Percentiles rank a stretch among this genome's conserved stretches.
Conservation (phyloP, 495 filamentous ascomycete species). For the Lophiotrema nucula region DNA sequence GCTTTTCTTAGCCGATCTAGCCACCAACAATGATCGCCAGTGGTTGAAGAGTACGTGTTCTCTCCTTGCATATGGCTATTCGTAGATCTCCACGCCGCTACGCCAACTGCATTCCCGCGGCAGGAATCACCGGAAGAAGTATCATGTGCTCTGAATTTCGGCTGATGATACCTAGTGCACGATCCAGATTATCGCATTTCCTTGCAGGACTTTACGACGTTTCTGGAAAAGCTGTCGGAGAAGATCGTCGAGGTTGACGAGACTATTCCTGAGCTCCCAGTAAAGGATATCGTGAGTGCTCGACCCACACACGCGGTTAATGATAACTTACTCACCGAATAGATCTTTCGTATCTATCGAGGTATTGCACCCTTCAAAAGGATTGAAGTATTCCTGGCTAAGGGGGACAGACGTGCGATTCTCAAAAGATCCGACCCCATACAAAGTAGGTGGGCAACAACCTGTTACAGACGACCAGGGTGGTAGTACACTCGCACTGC, state of each 20-base stretch:
- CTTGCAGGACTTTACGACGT: slow-evolving; percentile 75
- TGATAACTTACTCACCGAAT: background rate
- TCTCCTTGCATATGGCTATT: slow-evolving; percentile 2
- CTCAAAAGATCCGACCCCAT: slow-evolving; percentile 68
- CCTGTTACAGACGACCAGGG: background rate
- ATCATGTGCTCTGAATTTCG: too few relatives aligned
- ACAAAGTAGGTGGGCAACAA: slow-evolving; percentile 62
- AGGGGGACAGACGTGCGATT: slow-evolving; percentile 29
- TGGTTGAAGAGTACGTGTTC: slow-evolving; percentile 71
- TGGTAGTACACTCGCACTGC: too few relatives aligned
- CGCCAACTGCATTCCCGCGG: too few relatives aligned
- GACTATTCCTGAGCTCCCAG: slow-evolving; percentile 78
- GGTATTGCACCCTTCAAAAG: slow-evolving; percentile 51
- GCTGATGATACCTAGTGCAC: slow-evolving; percentile 52
- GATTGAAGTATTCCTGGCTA: too few relatives aligned
- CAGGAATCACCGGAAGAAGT: too few relatives aligned
- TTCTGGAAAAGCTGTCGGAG: slow-evolving; percentile 65
- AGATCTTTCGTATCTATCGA: slow-evolving; percentile 81
- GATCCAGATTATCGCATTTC: slow-evolving; percentile 74
- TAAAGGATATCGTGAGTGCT: slow-evolving; percentile 71
- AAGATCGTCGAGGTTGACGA: slow-evolving; percentile 68
- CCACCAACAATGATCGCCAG: slow-evolving; percentile 71
- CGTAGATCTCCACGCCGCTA: background rate
- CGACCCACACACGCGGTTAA: background rate
- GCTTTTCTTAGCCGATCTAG: slow-evolving; percentile 72